Percentiles rank a stretch among this genome's conserved stretches.
These are phyloP conservation scores for Phlegmacium glaucopus DNA, from an alignment of 768 basidiomycete species.

Conservation along the genomic window DNA sequence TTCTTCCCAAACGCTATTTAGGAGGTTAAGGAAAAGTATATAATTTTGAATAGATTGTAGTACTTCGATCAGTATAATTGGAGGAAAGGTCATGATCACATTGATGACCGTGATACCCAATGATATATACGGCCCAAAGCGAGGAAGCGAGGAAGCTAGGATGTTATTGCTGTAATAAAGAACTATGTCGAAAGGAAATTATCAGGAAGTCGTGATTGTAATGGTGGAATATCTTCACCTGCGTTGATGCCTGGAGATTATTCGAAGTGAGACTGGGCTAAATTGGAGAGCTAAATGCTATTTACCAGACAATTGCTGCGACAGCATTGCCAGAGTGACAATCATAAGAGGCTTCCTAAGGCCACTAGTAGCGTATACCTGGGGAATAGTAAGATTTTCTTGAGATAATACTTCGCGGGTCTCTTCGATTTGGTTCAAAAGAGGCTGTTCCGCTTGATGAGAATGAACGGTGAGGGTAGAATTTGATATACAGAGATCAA, in stretches of 20 bases:
- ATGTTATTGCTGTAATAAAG: conserved; percentile 92
- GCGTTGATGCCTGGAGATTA: conserved; percentile 65
- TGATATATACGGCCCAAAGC: conserved; percentile 78
- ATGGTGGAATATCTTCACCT: conserved; percentile 30
- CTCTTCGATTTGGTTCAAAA: conserved; percentile 32
- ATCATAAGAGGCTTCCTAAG: conserved; percentile 61
- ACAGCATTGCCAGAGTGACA: conserved; percentile 67
- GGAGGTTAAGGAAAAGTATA: conserved; percentile 5
- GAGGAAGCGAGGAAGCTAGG: conserved; percentile 73
- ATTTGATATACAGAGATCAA: background rate
- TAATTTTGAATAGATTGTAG: conserved; percentile 9
- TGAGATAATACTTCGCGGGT: conserved; percentile 22
- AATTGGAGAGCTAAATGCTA: background rate
- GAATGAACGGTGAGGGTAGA: background rate
- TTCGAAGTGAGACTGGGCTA: conserved; percentile 2
- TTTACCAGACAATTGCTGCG: conserved; percentile 76
- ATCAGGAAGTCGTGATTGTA: background rate
- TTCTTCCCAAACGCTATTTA: conserved; percentile 68
- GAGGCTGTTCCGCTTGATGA: conserved; percentile 35
- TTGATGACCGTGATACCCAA: conserved; percentile 84
- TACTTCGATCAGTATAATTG: conserved; percentile 85
- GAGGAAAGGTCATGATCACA: conserved; percentile 79
- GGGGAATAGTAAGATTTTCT: conserved; percentile 44
- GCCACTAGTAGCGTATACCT: conserved; percentile 49
- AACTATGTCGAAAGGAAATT: conserved; percentile 39